Percentiles rank a stretch among this genome's conserved stretches.
Evolutionary conservation across 2,329 filamentous ascomycete genomes (phyloP).

Genomic region (Aspergillus arachidicola): DNA sequence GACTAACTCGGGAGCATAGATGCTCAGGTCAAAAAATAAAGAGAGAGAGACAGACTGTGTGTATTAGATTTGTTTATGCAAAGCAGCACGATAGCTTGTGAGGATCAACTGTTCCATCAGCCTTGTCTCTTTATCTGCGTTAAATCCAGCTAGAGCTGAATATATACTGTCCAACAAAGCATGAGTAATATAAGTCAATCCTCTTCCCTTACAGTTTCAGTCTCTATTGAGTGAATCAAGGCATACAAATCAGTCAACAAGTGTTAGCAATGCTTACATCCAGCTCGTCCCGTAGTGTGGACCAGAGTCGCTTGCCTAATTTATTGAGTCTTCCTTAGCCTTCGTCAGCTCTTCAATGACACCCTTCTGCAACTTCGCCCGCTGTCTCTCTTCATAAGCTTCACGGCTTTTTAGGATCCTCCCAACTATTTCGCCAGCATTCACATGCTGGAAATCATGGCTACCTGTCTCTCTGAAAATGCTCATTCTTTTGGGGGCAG

Average conservation of each 20-base stretch:
- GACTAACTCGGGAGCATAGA: conserved; percentile 40
- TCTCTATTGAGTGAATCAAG: not conserved
- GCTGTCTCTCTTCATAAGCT: conserved; percentile 88
- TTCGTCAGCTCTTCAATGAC: conserved; percentile 69
- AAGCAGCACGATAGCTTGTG: not conserved
- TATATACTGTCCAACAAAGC: not conserved
- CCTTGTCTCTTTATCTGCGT: not conserved
- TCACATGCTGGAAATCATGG: conserved; percentile 84
- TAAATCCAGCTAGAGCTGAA: not conserved
- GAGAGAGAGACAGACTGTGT: too few relatives aligned
- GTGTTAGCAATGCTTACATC: not conserved
- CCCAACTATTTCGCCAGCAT: conserved; percentile 88
- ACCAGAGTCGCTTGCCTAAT: not conserved
- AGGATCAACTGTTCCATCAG: not conserved
- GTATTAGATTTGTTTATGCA: not conserved
- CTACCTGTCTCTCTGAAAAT: conserved; percentile 78
- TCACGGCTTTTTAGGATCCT: conserved; percentile 85
- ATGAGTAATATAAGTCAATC: not conserved
- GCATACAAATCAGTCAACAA: not conserved
- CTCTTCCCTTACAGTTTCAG: not conserved
- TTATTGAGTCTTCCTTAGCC: conserved; percentile 55
- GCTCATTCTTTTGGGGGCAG: conserved; percentile 75
- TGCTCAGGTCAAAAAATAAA: not conserved
- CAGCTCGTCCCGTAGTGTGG: too few relatives aligned
- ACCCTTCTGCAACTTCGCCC: conserved; percentile 85